These are phyloP conservation scores for Leccinum aurantiacum DNA, from an alignment of 768 basidiomycete species.

Conservation along the genomic window DNA sequence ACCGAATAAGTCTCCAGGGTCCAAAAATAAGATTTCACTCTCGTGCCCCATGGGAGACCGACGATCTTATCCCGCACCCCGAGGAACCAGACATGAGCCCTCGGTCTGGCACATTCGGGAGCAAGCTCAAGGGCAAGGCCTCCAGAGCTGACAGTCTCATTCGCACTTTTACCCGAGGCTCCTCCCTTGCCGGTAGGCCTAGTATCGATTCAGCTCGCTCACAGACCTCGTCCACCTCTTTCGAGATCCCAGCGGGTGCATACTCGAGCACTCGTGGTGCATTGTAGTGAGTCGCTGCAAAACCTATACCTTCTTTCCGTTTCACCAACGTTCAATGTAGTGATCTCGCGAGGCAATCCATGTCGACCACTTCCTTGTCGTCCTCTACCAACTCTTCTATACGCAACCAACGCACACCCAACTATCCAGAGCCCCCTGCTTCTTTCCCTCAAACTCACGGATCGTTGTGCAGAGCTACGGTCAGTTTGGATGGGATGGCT, in stretches of 20 bases:
- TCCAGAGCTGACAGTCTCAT: conserved; percentile 38
- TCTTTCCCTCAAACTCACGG: conserved; percentile 8
- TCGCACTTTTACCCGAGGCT: conserved; percentile 46
- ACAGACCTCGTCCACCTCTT: conserved; percentile 52
- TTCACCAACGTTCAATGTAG: conserved; percentile 34
- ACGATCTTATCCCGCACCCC: conserved; percentile 45
- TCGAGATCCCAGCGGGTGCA: conserved; percentile 56
- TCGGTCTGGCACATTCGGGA: conserved; percentile 31
- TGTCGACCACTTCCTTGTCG: conserved; percentile 55
- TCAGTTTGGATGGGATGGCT: conserved; percentile 9
- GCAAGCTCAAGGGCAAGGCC: conserved; percentile 31
- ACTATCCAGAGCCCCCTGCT: conserved; percentile 8
- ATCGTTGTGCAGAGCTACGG: conserved; percentile 9
- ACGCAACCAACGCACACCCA: conserved; percentile 36
- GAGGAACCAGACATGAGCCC: conserved; percentile 45
- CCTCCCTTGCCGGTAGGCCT: conserved; percentile 49
- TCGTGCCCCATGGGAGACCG: conserved; percentile 79
- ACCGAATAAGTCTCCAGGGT: conserved; percentile 72
- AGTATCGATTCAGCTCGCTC: conserved; percentile 66
- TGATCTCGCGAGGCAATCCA: conserved; percentile 58
- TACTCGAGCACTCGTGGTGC: conserved; percentile 52
- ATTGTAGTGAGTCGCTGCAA: conserved; percentile 51
- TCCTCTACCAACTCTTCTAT: conserved; percentile 18
- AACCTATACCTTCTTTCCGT: neutral
- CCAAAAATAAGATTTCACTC: conserved; percentile 83